phyloP scores from a whole-genome alignment of 75 land plant genomes.

The Azolla pinnata region DNA sequence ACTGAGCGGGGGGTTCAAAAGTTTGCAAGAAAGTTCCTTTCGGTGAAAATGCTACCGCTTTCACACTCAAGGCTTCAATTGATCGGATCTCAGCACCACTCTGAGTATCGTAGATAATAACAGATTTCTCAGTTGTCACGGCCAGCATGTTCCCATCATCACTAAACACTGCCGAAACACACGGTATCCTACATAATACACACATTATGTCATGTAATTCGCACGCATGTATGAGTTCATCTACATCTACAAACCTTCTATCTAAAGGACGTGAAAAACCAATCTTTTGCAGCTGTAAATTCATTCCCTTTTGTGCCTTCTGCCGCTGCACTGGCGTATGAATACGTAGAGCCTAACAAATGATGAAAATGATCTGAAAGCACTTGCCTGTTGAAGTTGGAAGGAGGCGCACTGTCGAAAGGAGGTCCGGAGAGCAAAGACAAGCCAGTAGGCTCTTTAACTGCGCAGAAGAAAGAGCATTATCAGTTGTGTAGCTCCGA shows the following conservation, averaged over 20 bases:
- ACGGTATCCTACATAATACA: constrained; percentile 34
- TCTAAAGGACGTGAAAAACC: too few species aligned
- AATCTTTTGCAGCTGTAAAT: too few species aligned
- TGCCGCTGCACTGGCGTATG: too few species aligned
- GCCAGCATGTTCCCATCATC: constrained; percentile 62
- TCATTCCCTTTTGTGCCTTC: too few species aligned
- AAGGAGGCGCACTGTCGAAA: constrained; percentile 43
- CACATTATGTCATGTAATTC: too few species aligned
- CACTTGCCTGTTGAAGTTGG: constrained; percentile 40
- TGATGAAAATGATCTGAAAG: neutral
- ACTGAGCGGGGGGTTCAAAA: constrained; percentile 45
- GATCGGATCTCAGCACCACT: constrained; percentile 36
- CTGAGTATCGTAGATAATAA: constrained; percentile 41
- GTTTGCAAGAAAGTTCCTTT: constrained; percentile 73
- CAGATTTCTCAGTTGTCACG: constrained; percentile 34
- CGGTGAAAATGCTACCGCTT: constrained; percentile 64
- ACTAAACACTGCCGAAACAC: constrained; percentile 55
- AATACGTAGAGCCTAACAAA: too few species aligned
- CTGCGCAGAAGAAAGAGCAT: constrained; percentile 20
- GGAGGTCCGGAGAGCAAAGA: constrained; percentile 74
- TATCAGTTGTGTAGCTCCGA: neutral
- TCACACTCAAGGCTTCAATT: constrained; percentile 43
- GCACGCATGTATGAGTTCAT: too few species aligned
- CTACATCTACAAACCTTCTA: too few species aligned
- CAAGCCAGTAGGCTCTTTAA: constrained; percentile 59